Evolutionary conservation across 306 rosid genomes (phyloP).

Genomic region (Gastrolobium villosum): DNA sequence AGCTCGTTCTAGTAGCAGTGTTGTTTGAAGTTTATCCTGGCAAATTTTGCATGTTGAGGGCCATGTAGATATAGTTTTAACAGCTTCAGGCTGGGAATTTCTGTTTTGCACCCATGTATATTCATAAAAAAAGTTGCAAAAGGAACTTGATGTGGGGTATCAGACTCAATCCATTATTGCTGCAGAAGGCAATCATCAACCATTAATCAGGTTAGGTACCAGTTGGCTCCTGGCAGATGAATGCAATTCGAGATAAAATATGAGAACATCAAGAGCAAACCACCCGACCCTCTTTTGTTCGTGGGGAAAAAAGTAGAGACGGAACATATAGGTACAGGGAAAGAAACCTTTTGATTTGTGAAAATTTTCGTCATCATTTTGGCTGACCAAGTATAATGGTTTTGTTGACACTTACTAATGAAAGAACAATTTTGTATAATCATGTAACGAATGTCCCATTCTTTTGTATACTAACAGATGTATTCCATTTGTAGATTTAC

Average conservation of each 20-base stretch:
- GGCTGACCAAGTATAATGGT: conserved; percentile 42
- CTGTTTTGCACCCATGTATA: conserved; percentile 24
- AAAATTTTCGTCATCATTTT: conserved; percentile 36
- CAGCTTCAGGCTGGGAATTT: conserved; percentile 42
- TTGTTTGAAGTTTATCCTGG: conserved; percentile 57
- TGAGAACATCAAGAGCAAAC: conserved; percentile 37
- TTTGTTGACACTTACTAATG: conserved; percentile 44
- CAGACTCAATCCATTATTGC: conserved; percentile 38
- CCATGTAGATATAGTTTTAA: conserved; percentile 40
- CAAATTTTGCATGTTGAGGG: conserved; percentile 44
- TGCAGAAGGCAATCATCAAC: conserved; percentile 36
- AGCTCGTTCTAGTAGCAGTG: conserved; percentile 67
- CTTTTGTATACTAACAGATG: conserved; percentile 53
- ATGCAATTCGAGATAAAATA: conserved; percentile 32
- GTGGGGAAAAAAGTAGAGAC: conserved; percentile 16
- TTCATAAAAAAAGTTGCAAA: conserved; percentile 36
- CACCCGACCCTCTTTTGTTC: conserved; percentile 10
- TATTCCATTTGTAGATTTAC: conserved; percentile 43
- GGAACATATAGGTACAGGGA: conserved; percentile 40
- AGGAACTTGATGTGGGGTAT: conserved; percentile 48
- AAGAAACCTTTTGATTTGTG: conserved; percentile 42
- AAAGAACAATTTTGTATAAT: conserved; percentile 49
- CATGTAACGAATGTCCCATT: conserved; percentile 51
- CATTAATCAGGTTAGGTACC: conserved; percentile 41
- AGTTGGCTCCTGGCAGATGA: conserved; percentile 28